Evolutionary conservation across 2,329 filamentous ascomycete genomes (phyloP).

Genomic region (Colletotrichum sp.): DNA sequence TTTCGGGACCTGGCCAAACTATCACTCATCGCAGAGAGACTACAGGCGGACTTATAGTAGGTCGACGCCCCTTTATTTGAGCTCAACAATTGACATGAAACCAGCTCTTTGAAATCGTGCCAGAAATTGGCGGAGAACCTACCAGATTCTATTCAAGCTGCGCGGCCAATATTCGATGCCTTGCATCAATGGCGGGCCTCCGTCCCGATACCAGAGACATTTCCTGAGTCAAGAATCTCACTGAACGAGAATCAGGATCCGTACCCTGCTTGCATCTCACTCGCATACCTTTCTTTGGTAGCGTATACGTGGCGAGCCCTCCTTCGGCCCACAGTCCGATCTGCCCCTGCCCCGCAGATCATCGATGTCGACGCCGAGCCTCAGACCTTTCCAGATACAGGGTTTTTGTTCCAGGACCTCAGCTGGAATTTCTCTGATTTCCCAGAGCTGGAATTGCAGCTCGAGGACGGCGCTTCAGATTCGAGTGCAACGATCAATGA

Average conservation of each 20-base stretch:
- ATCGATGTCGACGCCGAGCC: neutral
- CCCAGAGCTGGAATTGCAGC: neutral
- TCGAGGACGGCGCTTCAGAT: neutral
- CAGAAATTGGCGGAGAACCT: neutral
- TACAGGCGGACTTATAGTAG: neutral
- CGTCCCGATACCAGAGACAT: neutral
- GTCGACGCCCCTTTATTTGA: accelerated
- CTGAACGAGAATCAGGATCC: neutral
- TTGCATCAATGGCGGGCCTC: neutral
- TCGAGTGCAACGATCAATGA: neutral
- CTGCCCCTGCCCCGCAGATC: neutral
- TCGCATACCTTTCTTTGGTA: neutral
- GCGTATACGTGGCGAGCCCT: neutral
- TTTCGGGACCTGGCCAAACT: neutral
- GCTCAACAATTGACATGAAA: too few species aligned
- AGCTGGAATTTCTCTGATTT: neutral
- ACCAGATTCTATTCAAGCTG: neutral
- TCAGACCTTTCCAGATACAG: neutral
- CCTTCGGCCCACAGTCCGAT: neutral
- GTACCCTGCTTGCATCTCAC: neutral
- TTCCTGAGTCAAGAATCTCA: neutral
- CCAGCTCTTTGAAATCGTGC: neutral
- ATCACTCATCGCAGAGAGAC: neutral
- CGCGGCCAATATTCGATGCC: neutral
- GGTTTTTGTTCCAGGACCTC: neutral